Evolutionary conservation across 106 monocot species (phyloP).

Genomic region (Apostasia ramifera): DNA sequence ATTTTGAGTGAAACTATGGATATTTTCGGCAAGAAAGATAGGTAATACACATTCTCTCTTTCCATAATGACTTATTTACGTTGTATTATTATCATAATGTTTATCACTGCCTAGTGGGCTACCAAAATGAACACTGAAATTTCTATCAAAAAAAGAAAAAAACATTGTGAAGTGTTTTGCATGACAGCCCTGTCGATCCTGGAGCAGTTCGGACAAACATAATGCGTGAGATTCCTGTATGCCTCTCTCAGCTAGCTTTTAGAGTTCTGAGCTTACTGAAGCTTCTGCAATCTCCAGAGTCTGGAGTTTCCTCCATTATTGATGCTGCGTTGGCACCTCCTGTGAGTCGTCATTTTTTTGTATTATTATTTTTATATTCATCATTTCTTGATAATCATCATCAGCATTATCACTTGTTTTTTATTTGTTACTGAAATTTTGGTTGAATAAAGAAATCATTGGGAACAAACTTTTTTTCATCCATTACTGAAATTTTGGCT

Average conservation of each 20-base stretch:
- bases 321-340: constrained; percentile 84
- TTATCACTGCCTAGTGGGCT: too few species aligned
- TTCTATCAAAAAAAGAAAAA: neutral
- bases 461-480: neutral
- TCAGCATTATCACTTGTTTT: neutral
- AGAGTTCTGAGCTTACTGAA: constrained; percentile 30
- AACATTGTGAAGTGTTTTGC: too few species aligned
- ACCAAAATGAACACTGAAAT: neutral
- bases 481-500: neutral
- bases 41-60: too few species aligned
- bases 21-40: too few species aligned
- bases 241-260: constrained; percentile 50
- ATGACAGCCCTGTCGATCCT: constrained; percentile 71
- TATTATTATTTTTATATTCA: neutral
- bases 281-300: constrained; percentile 50
- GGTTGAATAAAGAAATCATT: too few species aligned
- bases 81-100: too few species aligned
- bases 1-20: too few species aligned
- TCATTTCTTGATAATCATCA: too few species aligned
- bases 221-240: constrained; percentile 72
- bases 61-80: too few species aligned
- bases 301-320: constrained; percentile 51
- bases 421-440: neutral
- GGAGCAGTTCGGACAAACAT: constrained; percentile 75
- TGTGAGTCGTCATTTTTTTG: constrained; percentile 26